A percentile compares a stretch with the other conserved stretches of the same genome.
phyloP scores from a whole-genome alignment of 768 basidiomycete genomes.

The Gymnopilus junonius region DNA sequence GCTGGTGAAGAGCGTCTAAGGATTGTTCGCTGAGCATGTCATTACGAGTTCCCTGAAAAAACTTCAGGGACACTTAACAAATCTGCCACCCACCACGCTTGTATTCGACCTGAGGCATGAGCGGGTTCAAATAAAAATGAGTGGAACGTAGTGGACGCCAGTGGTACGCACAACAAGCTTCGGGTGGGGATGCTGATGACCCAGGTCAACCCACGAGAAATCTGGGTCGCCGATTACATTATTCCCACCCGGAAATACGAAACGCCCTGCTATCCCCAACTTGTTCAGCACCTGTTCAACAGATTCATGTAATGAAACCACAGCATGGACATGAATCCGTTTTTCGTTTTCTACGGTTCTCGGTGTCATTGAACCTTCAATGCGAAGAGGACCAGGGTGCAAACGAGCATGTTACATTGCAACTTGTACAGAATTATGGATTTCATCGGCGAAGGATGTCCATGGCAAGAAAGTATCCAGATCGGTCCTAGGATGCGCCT shows the following conservation, averaged over 20 bases:
- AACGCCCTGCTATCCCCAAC: background rate
- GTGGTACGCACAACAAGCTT: background rate
- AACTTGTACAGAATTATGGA: background rate
- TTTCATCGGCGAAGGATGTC: background rate
- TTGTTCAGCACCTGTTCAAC: background rate
- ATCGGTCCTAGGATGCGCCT: background rate
- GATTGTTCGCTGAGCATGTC: background rate
- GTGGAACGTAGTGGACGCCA: background rate
- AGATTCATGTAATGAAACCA: background rate
- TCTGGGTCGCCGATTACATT: background rate
- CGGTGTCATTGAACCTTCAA: background rate
- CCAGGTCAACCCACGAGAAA: background rate
- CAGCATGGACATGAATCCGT: background rate
- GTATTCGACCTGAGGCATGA: background rate
- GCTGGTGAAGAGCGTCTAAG: constrained; percentile 16
- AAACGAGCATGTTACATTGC: background rate
- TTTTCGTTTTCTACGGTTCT: background rate
- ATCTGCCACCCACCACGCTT: background rate
- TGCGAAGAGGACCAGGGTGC: background rate
- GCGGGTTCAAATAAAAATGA: too few species aligned
- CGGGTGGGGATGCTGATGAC: background rate
- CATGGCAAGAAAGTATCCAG: background rate
- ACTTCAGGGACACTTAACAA: background rate
- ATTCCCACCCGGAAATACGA: background rate
- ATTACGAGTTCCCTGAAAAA: background rate